These are phyloP conservation scores for Saturnispora dispora DNA, from an alignment of 805 yeast genomes.

Conservation along the genomic window DNA sequence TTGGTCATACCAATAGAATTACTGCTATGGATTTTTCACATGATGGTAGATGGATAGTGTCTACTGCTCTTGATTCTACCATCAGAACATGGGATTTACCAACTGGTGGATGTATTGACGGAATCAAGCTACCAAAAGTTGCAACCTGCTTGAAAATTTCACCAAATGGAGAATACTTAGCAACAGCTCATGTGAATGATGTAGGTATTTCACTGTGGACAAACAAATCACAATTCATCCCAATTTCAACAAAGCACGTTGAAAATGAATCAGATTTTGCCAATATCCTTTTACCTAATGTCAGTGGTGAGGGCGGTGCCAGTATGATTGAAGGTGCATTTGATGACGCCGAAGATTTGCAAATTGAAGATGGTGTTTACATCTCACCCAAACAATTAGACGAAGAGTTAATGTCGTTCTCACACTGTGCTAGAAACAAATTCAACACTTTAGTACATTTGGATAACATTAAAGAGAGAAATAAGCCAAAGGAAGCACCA, in stretches of 20 bases:
- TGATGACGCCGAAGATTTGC: constrained; percentile 29
- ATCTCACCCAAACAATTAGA: constrained; percentile 56
- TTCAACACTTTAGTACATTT: constrained; percentile 71
- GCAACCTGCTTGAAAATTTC: constrained; percentile 76
- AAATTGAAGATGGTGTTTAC: constrained; percentile 29
- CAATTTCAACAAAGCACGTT: constrained; percentile 65
- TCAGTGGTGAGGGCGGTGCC: constrained; percentile 69
- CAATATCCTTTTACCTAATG: constrained; percentile 57
- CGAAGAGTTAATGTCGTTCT: constrained; percentile 57
- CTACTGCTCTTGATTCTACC: constrained; percentile 76
- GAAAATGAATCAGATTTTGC: constrained; percentile 69
- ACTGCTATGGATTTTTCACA: constrained; percentile 87
- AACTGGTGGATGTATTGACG: constrained; percentile 94
- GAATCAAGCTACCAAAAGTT: constrained; percentile 67
- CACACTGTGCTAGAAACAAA: constrained; percentile 68
- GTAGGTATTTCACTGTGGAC: constrained; percentile 92
- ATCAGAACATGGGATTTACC: constrained; percentile 96
- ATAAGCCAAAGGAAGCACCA: constrained; percentile 83
- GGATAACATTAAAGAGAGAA: constrained; percentile 77
- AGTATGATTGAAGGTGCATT: constrained; percentile 73
- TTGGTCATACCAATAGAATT: constrained; percentile 85
- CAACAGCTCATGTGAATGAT: constrained; percentile 85
- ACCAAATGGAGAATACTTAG: constrained; percentile 81
- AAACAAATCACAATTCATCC: constrained; percentile 73
- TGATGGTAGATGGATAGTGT: constrained; percentile 90